Evolutionary conservation across 805 yeast genomes (phyloP), one percentile per base, ranked within the genome.

Genomic region (Myxozyma kluyveri): DNA sequence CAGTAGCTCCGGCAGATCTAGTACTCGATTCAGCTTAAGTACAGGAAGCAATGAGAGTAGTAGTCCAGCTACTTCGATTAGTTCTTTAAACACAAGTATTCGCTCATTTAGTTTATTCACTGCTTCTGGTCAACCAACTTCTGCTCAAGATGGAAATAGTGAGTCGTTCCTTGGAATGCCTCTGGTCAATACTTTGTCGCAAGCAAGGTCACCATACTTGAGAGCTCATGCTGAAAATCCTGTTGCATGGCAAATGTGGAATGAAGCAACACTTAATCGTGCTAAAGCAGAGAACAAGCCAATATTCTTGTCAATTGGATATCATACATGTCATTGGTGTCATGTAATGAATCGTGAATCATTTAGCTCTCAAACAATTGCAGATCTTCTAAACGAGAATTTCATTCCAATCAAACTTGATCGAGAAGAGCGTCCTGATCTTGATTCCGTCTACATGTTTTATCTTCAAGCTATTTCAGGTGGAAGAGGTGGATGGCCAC

Each of bases 221-320:
- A 48, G 54, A 4, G 52, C 59, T 9, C 61, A 57, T 38, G 59
- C 45, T 17, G 46, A 43, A 27, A 56, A 68, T 47, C 72, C 72
- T 3, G 70, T 69, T 7, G 68, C 67, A 12, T 70, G 74, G 74
- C 68, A 66, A 49, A 62, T 64, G 45, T 71, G 74, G 74, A 53
- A 54, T 19, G 57, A 60, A 14, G 61, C 64, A 27, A 62, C 71
- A 1, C 56, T 70, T 21, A 55, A 57, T 44, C 59, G 54, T 21
- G 74, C 75, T 18, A 45, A 47, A 26, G 43, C 56, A 36, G 60
- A 52, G 21, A 62, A 68, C 53, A 65, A 62, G 57, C 73, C 72
- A 14, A 56, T 71, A 12, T 70, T 70, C 41, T 56, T 71, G 36
- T 64, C 69, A 7, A 69, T 71, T 45, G 72, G 72, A 22, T 69